Evolutionary conservation across 2,329 filamentous ascomycete species (phyloP).

Genomic region (Xylariaceae sp.): DNA sequence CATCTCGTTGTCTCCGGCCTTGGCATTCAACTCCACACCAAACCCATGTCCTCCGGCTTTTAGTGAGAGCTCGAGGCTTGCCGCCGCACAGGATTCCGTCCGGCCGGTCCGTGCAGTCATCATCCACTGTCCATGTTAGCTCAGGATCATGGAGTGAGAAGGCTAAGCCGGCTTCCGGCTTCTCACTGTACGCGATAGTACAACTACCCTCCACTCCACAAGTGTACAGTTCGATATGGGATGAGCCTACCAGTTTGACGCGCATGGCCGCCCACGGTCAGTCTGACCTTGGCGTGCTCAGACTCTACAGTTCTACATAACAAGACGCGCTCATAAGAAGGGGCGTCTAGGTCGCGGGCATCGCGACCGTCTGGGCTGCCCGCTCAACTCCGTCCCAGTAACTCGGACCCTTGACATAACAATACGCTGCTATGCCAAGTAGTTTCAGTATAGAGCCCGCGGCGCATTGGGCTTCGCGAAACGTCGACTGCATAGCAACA

Average conservation of each 20-base stretch:
- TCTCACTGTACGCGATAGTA: not conserved
- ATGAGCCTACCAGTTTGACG: not conserved
- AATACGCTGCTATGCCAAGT: slow-evolving; percentile 1
- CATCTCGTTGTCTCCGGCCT: slow-evolving; percentile 9
- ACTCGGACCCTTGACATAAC: not conserved
- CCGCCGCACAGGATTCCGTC: not conserved
- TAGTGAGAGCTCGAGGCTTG: slow-evolving; percentile 10
- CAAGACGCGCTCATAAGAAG: not conserved
- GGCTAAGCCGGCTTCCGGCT: not conserved
- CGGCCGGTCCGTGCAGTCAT: slow-evolving; percentile 1
- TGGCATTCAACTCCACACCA: not conserved
- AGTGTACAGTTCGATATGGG: not conserved
- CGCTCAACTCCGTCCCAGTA: not conserved
- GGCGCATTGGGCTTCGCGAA: not conserved
- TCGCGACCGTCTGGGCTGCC: slow-evolving; percentile 5
- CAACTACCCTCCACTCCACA: not conserved
- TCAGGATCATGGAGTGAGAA: not conserved
- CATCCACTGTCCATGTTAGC: not conserved
- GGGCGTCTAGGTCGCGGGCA: slow-evolving; percentile 2
- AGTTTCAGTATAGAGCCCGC: not conserved
- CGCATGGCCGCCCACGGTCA: slow-evolving; percentile 13
- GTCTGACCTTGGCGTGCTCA: not conserved
- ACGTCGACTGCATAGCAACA: not conserved
- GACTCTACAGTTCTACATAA: not conserved
- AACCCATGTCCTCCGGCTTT: slow-evolving; percentile 6